Evolutionary conservation across 106 monocot species (phyloP).

Genomic region (Agapanthus africanus): DNA sequence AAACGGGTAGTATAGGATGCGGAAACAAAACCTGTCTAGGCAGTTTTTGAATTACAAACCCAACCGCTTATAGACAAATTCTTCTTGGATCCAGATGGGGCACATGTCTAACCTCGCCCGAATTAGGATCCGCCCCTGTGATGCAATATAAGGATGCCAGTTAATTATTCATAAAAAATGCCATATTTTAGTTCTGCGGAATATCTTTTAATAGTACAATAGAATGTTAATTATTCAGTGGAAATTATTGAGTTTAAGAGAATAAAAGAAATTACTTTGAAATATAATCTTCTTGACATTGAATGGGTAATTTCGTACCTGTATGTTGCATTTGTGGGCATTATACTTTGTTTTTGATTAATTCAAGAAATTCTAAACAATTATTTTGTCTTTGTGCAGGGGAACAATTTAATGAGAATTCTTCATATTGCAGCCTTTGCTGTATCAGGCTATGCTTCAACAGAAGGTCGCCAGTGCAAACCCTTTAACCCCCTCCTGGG

Average conservation of each 20-base stretch:
- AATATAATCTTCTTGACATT: not conserved
- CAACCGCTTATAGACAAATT: too few relatives aligned
- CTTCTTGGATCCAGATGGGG: too few relatives aligned
- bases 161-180: not conserved
- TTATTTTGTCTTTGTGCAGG: constrained; percentile 35
- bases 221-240: not conserved
- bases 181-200: not conserved
- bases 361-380: not conserved
- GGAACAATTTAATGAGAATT: constrained; percentile 91
- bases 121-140: too few relatives aligned
- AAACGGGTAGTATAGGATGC: too few relatives aligned
- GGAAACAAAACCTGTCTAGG: too few relatives aligned
- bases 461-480: constrained; percentile 96
- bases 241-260: not conserved
- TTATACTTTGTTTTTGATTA: not conserved
- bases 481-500: constrained; percentile 97
- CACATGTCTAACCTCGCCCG: too few relatives aligned
- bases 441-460: constrained; percentile 95
- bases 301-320: not conserved
- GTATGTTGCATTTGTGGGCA: not conserved
- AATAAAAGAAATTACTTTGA: too few relatives aligned
- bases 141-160: not conserved
- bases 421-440: constrained; percentile 90
- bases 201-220: not conserved
- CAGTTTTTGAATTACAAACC: too few relatives aligned